Evolutionary conservation across 75 land plant species (phyloP).

Genomic region (Adiantum capillusveneris): DNA sequence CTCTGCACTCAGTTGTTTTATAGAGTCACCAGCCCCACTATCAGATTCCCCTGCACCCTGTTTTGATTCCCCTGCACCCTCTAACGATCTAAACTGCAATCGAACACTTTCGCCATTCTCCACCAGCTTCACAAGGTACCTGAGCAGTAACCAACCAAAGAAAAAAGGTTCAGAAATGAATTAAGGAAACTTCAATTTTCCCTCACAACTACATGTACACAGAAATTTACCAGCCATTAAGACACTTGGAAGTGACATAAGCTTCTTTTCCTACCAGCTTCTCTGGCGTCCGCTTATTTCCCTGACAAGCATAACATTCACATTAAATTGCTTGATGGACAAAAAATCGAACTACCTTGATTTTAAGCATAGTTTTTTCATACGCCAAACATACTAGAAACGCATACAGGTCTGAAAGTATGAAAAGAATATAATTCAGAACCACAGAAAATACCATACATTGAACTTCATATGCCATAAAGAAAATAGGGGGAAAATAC

Average conservation of each 20-base stretch:
- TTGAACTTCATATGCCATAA: no score
- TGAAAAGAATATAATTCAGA: no score
- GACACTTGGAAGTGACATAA: slow-evolving; percentile 25
- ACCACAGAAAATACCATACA: no score
- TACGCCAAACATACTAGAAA: no score
- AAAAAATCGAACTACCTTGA: neutral
- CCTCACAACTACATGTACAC: no score
- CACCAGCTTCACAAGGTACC: slow-evolving; percentile 78
- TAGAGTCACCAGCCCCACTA: no score
- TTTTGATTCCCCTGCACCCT: no score
- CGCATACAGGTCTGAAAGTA: no score
- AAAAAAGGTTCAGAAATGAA: neutral
- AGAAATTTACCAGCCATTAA: slow-evolving; percentile 25
- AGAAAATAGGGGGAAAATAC: no score
- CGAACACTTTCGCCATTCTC: slow-evolving; percentile 75
- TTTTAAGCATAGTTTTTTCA: neutral
- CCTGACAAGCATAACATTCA: slow-evolving; percentile 11
- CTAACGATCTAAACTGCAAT: slow-evolving; percentile 73
- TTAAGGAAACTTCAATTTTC: no score
- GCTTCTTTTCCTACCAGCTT: slow-evolving; percentile 33
- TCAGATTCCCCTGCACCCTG: no score
- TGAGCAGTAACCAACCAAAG: slow-evolving; percentile 10
- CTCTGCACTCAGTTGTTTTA: no score
- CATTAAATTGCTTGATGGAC: neutral
- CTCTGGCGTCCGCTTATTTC: slow-evolving; percentile 35